Evolutionary conservation across 2,329 filamentous ascomycete species (phyloP).

Genomic region (Pseudophaeomoniella oleicola): DNA sequence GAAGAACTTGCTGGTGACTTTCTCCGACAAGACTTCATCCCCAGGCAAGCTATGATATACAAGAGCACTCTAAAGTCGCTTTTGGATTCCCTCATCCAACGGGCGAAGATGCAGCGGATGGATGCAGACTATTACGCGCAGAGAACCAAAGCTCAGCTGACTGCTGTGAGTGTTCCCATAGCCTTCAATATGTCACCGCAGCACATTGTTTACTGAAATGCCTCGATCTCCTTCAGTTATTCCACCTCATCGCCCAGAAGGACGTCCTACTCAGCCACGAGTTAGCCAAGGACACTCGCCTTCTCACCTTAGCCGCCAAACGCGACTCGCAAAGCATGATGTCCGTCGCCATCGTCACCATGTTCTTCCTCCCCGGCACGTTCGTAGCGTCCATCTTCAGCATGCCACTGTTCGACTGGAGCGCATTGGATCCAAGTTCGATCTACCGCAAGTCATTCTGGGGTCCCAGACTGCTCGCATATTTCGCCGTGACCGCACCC

Average conservation of each 20-base stretch:
- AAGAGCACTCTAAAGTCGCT: no score
- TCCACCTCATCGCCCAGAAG: background rate
- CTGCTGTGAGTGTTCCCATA: no score
- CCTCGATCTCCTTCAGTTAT: background rate
- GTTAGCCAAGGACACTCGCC: background rate
- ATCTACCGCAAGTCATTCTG: background rate
- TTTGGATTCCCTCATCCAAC: no score
- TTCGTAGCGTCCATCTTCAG: slow-evolving; percentile 6
- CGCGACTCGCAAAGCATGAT: slow-evolving; percentile 12
- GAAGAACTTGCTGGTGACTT: no score
- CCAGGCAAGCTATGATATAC: no score
- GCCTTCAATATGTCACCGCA: no score
- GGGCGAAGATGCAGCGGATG: no score
- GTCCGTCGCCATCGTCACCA: slow-evolving; percentile 10
- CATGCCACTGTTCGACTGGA: background rate
- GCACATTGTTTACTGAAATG: no score
- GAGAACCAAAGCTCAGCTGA: no score
- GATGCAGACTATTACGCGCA: no score
- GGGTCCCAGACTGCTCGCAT: no score
- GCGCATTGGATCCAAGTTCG: background rate
- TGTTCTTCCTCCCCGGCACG: slow-evolving; percentile 12
- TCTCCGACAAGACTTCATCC: no score
- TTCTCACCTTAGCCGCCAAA: background rate
- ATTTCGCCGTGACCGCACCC: background rate
- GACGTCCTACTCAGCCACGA: background rate